Evolutionary conservation across 1,284 basidiomycete species (phyloP).

Genomic region (Trametes pubescens): DNA sequence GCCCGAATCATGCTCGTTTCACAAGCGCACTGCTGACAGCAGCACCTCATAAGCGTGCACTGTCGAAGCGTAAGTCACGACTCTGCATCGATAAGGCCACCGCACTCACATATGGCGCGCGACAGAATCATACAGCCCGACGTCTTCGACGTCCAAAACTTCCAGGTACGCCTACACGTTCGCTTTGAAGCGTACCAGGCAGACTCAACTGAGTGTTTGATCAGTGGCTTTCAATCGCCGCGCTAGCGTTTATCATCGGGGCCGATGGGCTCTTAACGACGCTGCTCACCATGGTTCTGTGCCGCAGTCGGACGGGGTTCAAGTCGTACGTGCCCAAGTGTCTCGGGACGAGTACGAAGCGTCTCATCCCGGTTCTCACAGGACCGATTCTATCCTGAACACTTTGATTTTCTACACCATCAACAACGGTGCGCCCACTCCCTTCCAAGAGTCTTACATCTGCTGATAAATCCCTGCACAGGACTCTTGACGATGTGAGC

Average conservation of each 20-base stretch:
- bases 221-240: slow-evolving; percentile 13
- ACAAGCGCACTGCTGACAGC: not conserved
- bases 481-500: slow-evolving; percentile 6
- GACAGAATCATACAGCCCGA: slow-evolving; percentile 4
- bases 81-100: no score
- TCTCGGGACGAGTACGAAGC: no score
- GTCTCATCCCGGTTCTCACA: not conserved
- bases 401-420: slow-evolving; percentile 8
- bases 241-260: slow-evolving; percentile 7
- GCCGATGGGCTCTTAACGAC: slow-evolving; percentile 6
- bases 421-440: slow-evolving; percentile 8
- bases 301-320: slow-evolving; percentile 6
- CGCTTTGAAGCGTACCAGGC: no score
- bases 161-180: not conserved
- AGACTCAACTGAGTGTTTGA: not conserved
- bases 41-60: not conserved
- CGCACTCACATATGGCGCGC: not conserved
- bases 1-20: not conserved
- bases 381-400: slow-evolving; percentile 11
- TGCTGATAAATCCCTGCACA: not conserved
- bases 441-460: no score
- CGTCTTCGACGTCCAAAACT: slow-evolving; percentile 8
- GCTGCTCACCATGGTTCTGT: slow-evolving; percentile 2
- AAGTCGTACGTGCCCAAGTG: slow-evolving; percentile 1
- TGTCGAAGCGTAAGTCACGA: slow-evolving; percentile 6